Conservation (phyloP, 371 early-diverging fungal species). For the Lichtheimia hyalospora region DNA sequence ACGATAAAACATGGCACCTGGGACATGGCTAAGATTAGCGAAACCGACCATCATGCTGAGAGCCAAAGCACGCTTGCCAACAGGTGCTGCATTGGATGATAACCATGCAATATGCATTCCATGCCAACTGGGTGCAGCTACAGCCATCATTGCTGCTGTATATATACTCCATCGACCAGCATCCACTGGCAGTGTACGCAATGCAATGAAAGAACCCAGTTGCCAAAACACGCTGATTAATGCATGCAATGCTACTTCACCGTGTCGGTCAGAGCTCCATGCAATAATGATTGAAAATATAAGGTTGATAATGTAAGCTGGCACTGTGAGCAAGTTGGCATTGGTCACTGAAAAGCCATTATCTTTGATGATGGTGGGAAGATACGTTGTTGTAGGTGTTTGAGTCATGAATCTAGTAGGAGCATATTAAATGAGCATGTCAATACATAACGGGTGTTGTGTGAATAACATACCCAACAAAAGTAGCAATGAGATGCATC, state of each 20-base stretch:
- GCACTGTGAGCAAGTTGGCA: slow-evolving; percentile 54
- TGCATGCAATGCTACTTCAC: slow-evolving; percentile 47
- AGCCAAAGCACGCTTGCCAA: slow-evolving; percentile 50
- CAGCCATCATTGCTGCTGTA: slow-evolving; percentile 28
- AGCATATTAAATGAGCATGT: not conserved
- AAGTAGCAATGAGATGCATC: slow-evolving; percentile 39
- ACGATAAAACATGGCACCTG: slow-evolving; percentile 23
- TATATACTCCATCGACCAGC: slow-evolving; percentile 43
- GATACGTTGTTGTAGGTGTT: slow-evolving; percentile 43
- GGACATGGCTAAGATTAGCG: slow-evolving; percentile 34
- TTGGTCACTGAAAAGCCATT: slow-evolving; percentile 46
- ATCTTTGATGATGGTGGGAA: slow-evolving; percentile 52
- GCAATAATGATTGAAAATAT: slow-evolving; percentile 45
- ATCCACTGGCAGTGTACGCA: slow-evolving; percentile 42
- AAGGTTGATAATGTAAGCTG: slow-evolving; percentile 43
- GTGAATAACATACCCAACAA: slow-evolving; percentile 14
- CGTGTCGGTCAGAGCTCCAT: slow-evolving; percentile 40
- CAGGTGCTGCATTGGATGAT: slow-evolving; percentile 46
- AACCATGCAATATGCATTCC: slow-evolving; percentile 51
- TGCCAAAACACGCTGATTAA: slow-evolving; percentile 33
- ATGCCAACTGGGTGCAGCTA: slow-evolving; percentile 39
- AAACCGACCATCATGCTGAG: slow-evolving; percentile 42
- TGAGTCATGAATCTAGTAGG: slow-evolving; percentile 37
- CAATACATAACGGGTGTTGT: not conserved
- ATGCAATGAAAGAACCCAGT: slow-evolving; percentile 35